Percentiles rank a stretch among this genome's conserved stretches.
phyloP scores from a whole-genome alignment of 768 basidiomycete genomes.

The Gloeopeniophorella convolvens region DNA sequence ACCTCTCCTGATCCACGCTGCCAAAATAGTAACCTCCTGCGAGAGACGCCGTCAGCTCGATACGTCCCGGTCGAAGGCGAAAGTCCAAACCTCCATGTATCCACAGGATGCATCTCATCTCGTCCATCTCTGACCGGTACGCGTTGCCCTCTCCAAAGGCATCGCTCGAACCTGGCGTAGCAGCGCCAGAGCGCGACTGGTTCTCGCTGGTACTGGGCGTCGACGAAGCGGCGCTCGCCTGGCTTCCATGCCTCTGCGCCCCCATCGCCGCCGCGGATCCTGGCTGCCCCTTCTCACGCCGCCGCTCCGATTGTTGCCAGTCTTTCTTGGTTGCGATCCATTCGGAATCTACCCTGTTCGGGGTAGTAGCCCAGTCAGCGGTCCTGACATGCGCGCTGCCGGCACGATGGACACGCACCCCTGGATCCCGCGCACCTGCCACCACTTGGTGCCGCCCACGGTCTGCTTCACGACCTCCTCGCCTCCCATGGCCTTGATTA shows the following conservation, averaged over 20 bases:
- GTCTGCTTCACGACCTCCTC: conserved; percentile 59
- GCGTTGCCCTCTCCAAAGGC: conserved; percentile 27
- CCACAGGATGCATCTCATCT: conserved; percentile 79
- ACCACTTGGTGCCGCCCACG: conserved; percentile 92
- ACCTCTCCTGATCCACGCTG: conserved; percentile 75
- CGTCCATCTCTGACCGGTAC: conserved; percentile 69
- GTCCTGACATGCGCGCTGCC: background rate
- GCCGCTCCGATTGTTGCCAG: conserved; percentile 60
- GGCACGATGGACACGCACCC: conserved; percentile 48
- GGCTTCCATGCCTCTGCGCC: too few species aligned
- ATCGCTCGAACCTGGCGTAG: too few species aligned
- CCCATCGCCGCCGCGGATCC: too few species aligned
- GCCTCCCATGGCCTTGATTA: conserved; percentile 79
- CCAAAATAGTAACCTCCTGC: conserved; percentile 78
- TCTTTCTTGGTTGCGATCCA: conserved; percentile 87
- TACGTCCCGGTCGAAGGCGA: conserved; percentile 5
- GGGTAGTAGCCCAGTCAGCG: conserved; percentile 4
- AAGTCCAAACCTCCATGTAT: conserved; percentile 56
- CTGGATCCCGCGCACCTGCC: conserved; percentile 83
- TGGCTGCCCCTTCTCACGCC: conserved; percentile 44
- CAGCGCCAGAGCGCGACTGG: too few species aligned
- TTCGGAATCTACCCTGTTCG: conserved; percentile 67
- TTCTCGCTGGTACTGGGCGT: too few species aligned
- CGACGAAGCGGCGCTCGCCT: too few species aligned
- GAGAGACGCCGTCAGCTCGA: too few species aligned